phyloP scores from a whole-genome alignment of 2,329 filamentous ascomycete species.

The Biscogniauxia sp. region DNA sequence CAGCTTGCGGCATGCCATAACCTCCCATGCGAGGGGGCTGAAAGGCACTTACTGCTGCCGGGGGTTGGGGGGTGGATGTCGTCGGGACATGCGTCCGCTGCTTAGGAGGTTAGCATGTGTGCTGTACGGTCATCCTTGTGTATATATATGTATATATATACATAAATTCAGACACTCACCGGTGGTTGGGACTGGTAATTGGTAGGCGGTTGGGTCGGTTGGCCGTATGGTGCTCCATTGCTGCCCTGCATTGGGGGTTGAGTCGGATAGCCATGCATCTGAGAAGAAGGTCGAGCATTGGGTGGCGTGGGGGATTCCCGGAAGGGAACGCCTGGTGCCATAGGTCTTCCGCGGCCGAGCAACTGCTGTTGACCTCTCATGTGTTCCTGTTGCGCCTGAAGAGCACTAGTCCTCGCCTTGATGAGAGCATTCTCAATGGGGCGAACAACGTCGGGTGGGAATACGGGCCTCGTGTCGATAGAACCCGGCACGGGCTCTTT shows the following conservation, averaged over 20 bases:
- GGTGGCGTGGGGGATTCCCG: slow-evolving; percentile 75
- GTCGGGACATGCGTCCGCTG: slow-evolving; percentile 28
- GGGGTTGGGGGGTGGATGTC: slow-evolving; percentile 40
- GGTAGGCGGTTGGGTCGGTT: slow-evolving; percentile 22
- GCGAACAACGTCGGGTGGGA: slow-evolving; percentile 79
- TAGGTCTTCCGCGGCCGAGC: slow-evolving; percentile 48
- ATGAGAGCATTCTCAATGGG: slow-evolving; percentile 93
- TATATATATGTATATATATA: not conserved
- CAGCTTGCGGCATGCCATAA: slow-evolving; percentile 41
- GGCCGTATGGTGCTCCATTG: slow-evolving; percentile 30
- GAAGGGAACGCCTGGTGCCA: slow-evolving; percentile 56
- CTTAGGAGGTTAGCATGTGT: slow-evolving; percentile 1
- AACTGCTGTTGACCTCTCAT: slow-evolving; percentile 55
- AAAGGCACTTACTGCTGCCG: slow-evolving; percentile 38
- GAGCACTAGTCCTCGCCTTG: slow-evolving; percentile 66
- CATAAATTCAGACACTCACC: slow-evolving; percentile 22
- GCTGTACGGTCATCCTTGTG: not conserved
- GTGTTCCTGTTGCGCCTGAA: slow-evolving; percentile 58
- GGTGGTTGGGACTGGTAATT: slow-evolving; percentile 31
- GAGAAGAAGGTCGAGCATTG: slow-evolving; percentile 38
- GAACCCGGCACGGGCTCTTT: slow-evolving; percentile 95
- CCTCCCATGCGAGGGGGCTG: slow-evolving; percentile 41
- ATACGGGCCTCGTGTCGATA: slow-evolving; percentile 88
- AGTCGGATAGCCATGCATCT: slow-evolving; percentile 31
- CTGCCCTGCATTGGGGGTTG: slow-evolving; percentile 39